A percentile compares a stretch with the other conserved stretches of the same genome.
Evolutionary conservation across 1,284 basidiomycete species (phyloP).

Genomic region (Agroathelia rolfsii): DNA sequence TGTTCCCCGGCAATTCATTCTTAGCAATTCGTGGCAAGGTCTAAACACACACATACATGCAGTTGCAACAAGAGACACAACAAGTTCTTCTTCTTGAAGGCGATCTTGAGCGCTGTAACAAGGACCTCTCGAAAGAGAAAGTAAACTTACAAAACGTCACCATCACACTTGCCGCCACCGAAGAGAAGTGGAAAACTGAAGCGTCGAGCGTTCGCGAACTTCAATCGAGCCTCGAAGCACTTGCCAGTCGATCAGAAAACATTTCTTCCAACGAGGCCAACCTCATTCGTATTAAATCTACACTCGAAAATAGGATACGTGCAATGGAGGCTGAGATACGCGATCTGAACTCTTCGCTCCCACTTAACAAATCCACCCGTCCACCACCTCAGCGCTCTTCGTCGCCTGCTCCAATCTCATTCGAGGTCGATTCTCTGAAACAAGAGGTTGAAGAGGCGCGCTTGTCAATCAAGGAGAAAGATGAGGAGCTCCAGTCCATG

Average conservation of each 20-base stretch:
- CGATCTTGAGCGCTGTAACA: constrained; percentile 34
- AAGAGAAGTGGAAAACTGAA: constrained; percentile 40
- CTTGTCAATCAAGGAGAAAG: constrained; percentile 30
- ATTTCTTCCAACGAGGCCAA: constrained; percentile 32
- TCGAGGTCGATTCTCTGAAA: constrained; percentile 39
- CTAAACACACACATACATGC: constrained; percentile 4
- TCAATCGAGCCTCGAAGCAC: constrained; percentile 44
- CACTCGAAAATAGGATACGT: constrained; percentile 41
- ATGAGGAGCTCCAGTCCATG: constrained; percentile 29
- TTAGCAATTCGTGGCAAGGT: constrained; percentile 7
- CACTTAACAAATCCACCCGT: constrained; percentile 19
- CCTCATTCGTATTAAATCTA: constrained; percentile 44
- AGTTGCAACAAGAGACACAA: constrained; percentile 53
- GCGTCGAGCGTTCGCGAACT: constrained; percentile 42
- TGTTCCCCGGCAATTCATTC: constrained; percentile 12
- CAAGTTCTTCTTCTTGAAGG: constrained; percentile 46
- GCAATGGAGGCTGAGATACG: constrained; percentile 42
- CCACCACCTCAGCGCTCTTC: constrained; percentile 24
- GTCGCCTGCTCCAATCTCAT: constrained; percentile 39
- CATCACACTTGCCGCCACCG: constrained; percentile 34
- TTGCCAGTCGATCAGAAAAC: constrained; percentile 44
- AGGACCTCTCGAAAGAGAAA: constrained; percentile 48
- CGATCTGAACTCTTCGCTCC: constrained; percentile 23
- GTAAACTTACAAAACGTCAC: constrained; percentile 44
- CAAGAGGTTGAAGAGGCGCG: constrained; percentile 41